phyloP scores from a whole-genome alignment of 345 rosid genomes.

The Sisymbrium altissimum region DNA sequence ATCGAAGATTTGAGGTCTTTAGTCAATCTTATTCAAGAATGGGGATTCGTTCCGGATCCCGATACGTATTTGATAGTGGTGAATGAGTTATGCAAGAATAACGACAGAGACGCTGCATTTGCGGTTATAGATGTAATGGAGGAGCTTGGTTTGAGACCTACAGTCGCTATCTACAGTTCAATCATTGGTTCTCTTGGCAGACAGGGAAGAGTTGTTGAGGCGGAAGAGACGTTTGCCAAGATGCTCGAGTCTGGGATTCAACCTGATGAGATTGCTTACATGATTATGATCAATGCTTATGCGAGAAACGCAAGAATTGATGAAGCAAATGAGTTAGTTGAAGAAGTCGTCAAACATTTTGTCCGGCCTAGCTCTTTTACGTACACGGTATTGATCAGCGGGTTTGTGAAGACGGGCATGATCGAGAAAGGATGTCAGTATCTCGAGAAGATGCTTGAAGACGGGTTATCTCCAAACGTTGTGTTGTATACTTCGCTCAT shows the following conservation, averaged over 20 bases:
- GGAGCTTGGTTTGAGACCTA: conserved; percentile 53
- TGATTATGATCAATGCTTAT: conserved; percentile 72
- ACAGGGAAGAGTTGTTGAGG: conserved; percentile 45
- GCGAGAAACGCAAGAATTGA: conserved; percentile 39
- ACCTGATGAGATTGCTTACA: conserved; percentile 62
- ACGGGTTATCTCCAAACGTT: conserved; percentile 53
- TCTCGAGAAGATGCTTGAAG: conserved; percentile 58
- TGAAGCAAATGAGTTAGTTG: conserved; percentile 55
- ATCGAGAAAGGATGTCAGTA: conserved; percentile 52
- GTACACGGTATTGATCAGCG: conserved; percentile 60
- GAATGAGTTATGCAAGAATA: conserved; percentile 46
- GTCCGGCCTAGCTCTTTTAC: conserved; percentile 48
- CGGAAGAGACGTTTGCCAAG: conserved; percentile 51
- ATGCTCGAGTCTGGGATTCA: conserved; percentile 61
- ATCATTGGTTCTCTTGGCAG: conserved; percentile 50
- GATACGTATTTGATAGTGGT: conserved; percentile 54
- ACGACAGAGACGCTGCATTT: conserved; percentile 43
- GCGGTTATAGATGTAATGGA: conserved; percentile 47
- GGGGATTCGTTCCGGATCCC: conserved; percentile 45
- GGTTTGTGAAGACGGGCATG: conserved; percentile 58
- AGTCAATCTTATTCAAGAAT: conserved; percentile 41
- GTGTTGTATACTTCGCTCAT: conserved; percentile 57
- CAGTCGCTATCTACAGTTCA: conserved; percentile 55
- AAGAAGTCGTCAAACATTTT: conserved; percentile 47
- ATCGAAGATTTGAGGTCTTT: conserved; percentile 40